Evolutionary conservation across 768 basidiomycete genomes (phyloP), one percentile per base, ranked within the genome.

Genomic region (Dentipellis fragilis): DNA sequence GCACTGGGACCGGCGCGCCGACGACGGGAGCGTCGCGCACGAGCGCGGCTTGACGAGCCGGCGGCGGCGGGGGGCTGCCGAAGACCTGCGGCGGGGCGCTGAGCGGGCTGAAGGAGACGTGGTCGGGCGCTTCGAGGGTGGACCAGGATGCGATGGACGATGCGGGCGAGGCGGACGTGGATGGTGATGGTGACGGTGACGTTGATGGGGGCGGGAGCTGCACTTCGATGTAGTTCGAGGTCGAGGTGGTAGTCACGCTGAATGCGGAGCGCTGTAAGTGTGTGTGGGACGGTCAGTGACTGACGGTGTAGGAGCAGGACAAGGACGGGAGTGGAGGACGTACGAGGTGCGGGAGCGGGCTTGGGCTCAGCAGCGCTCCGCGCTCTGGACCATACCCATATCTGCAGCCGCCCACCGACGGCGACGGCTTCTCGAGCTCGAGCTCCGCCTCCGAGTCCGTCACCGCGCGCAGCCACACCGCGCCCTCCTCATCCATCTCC

Each of bases 241-340:
- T 71, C 23, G 69, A 71, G 4, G 69, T 69, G n/a, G 69, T 70
- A 49, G 69, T 67, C 14, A 69, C 65, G 29, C 69, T 70, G 55
- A 71, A 69, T 4, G 67, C 64, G 6, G 69, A 70, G 35, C 61
- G 66, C 69, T 70, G 40, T 17, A 29, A 9, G n/a, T 21, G 14
- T 37, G 38, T 17, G 52, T 40, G 34, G 54, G 11, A 17, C 23
- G 39, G 10, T 35, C 42, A 21, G 45, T 35, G 42, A 34, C 11
- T 36, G n/a, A n/a, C n/a, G n/a, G n/a, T n/a, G n/a, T n/a, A n/a
- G n/a, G n/a, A n/a, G n/a, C n/a, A n/a, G n/a, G n/a, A n/a, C n/a
- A n/a, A n/a, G n/a, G n/a, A n/a, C n/a, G 29, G 29, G 29, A 29
- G 29, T 6, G 29, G 29, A 6, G 29, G 42, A 34, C 49, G 47